Percentiles rank a stretch among this genome's conserved stretches.
Evolutionary conservation across 331 rosid species (phyloP).

Genomic region (Arachis monticola): DNA sequence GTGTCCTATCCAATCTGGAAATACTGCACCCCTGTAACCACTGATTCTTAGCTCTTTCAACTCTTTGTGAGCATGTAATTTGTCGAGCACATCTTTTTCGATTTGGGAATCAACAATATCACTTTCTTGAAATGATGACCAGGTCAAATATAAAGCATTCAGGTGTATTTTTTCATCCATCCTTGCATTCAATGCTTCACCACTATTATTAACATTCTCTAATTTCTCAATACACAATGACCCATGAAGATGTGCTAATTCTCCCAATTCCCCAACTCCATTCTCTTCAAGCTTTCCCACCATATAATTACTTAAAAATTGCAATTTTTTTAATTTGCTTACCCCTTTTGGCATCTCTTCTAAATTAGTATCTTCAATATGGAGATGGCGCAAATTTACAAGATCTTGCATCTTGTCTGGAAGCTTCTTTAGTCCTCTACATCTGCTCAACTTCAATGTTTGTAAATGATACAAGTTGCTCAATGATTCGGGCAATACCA

Average conservation of each 20-base stretch:
- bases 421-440: not conserved
- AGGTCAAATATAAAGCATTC: not conserved
- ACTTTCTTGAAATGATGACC: not conserved
- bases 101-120: not conserved
- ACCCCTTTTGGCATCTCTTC: not conserved
- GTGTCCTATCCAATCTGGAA: not conserved
- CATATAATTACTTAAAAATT: not conserved
- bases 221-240: not conserved
- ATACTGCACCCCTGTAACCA: not conserved
- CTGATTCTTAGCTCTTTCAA: not conserved
- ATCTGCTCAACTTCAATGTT: not conserved
- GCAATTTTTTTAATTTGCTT: not conserved
- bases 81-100: conserved; percentile 12
- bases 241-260: not conserved
- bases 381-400: not conserved
- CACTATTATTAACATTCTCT: not conserved
- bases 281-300: not conserved
- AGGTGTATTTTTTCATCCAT: not conserved
- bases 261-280: conserved; percentile 3
- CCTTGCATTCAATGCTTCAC: not conserved
- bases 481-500: not conserved
- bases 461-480: not conserved
- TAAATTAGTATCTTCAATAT: not conserved
- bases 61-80: not conserved
- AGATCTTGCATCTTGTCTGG: too few species aligned